Evolutionary conservation across 495 filamentous ascomycete genomes (phyloP).

Genomic region (Penicillium salamii): DNA sequence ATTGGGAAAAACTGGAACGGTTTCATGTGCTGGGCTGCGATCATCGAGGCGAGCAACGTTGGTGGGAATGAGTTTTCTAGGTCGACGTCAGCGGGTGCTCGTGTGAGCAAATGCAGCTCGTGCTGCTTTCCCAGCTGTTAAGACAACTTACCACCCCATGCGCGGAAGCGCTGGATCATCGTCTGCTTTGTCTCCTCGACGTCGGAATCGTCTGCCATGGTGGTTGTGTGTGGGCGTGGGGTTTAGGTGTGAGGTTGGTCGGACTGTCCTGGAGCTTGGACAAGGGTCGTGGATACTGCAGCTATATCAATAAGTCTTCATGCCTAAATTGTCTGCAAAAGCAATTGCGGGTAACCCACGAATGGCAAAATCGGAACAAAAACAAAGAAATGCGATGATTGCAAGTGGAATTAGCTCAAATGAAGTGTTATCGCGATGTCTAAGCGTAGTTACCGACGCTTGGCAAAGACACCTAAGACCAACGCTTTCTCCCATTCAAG

Average conservation of each 20-base stretch:
- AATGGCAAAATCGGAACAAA: background rate
- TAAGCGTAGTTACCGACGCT: conserved; percentile 13
- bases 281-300: background rate
- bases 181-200: conserved; percentile 47
- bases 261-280: conserved; percentile 2
- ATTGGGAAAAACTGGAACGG: conserved; percentile 74
- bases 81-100: conserved; percentile 3
- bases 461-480: conserved; percentile 32
- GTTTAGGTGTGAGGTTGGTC: conserved; percentile 1
- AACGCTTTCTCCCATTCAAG: conserved; percentile 18
- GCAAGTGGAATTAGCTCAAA: background rate
- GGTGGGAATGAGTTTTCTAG: conserved; percentile 78
- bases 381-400: background rate
- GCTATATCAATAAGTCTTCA: background rate
- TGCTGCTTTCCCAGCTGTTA: background rate
- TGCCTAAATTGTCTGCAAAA: background rate
- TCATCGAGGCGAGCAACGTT: conserved; percentile 73
- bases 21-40: conserved; percentile 71
- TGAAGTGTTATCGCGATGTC: conserved; percentile 15
- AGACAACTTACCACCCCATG: conserved; percentile 68
- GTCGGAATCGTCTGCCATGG: conserved; percentile 27
- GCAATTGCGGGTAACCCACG: background rate
- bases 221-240: conserved; percentile 2
- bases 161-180: conserved; percentile 49
- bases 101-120: background rate